Base-by-base conservation (phyloP, 2,329 filamentous ascomycete genomes). In the Hypoxylon sp. region DNA sequence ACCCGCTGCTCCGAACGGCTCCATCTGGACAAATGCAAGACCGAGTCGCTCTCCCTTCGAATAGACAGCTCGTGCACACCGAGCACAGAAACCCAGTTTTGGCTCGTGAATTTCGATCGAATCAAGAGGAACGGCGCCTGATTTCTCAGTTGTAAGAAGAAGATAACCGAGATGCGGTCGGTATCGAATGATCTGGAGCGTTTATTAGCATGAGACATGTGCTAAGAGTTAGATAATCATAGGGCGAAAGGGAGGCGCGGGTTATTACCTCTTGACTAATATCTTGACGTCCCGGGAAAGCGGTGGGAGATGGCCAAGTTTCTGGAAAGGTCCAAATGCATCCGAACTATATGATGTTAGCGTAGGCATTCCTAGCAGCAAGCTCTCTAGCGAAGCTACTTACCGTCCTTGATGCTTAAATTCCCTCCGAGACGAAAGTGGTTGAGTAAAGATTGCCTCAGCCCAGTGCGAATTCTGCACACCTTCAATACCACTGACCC, bases 391-490 rank as follows among this genome's bases (percentile, higher is more conserved):
- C 5, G 14, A 19, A 16, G 19, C 1, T 54, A 72, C 77, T 75
- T 67, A 81, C 80, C 65, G 63, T 73, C 72, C 71, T 50, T 73
- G 74, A 63, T 82, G 78, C 69, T 81, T 83, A 53, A 88, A 75
- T 4, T 80, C 78, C 3, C 85, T 88, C 11, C 82, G 79, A 9
- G 81, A 82, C 0, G 85, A 81, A 39, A 87, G 76, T 0, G 84
- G 84, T 19, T 84, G 78, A 0, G 84, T 84, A 68, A 90, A 89
- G 23, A 90, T 87, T 41, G 85, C 81, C 69, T 88, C 83, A 5
- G 87, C 86, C 88, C 88, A 90, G 71, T 90, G 87, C 3, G 80
- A 76, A 52, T 78, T 78, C 85, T 88, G 41, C 27, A 27, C 6
- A 57, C 39, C 7, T 8, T 63, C 21, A 62, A 46, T 64, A 55